Evolutionary conservation across 1,284 basidiomycete species (phyloP).

Genomic region (Moesziomyces sp.): DNA sequence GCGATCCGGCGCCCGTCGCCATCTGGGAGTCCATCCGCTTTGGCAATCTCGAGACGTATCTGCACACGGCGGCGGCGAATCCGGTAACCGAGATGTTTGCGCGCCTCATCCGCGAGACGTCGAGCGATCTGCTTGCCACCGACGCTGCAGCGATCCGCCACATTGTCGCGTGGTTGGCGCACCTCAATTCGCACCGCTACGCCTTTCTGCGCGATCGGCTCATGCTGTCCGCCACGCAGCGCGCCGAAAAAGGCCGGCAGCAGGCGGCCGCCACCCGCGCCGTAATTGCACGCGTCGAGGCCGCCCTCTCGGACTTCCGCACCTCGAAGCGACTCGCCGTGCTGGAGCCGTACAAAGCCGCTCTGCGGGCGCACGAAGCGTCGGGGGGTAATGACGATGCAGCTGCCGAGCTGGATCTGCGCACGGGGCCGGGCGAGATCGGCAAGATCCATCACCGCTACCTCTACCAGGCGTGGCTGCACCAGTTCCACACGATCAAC

Average conservation of each 20-base stretch:
- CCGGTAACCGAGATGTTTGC: constrained; percentile 50
- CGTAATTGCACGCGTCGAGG: constrained; percentile 70
- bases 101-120: constrained; percentile 44
- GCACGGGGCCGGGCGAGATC: constrained; percentile 33
- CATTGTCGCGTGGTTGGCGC: constrained; percentile 38
- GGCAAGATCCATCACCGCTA: constrained; percentile 67
- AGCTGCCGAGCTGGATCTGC: constrained; percentile 32
- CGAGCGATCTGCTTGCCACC: constrained; percentile 34
- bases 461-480: constrained; percentile 76
- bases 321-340: constrained; percentile 73
- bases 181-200: constrained; percentile 52
- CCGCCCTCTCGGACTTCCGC: constrained; percentile 72
- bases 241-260: constrained; percentile 17
- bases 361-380: constrained; percentile 19
- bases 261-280: constrained; percentile 42
- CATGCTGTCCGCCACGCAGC: constrained; percentile 18
- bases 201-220: constrained; percentile 26
- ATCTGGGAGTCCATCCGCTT: constrained; percentile 61
- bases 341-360: constrained; percentile 72
- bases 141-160: constrained; percentile 43
- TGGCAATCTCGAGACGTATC: constrained; percentile 48
- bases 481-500: constrained; percentile 72
- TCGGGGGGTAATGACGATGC: constrained; percentile 7
- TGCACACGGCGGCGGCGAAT: constrained; percentile 49
- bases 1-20: constrained; percentile 51